Conservation (phyloP, 2,329 filamentous ascomycete genomes). For the Penicillium capsulatum region DNA sequence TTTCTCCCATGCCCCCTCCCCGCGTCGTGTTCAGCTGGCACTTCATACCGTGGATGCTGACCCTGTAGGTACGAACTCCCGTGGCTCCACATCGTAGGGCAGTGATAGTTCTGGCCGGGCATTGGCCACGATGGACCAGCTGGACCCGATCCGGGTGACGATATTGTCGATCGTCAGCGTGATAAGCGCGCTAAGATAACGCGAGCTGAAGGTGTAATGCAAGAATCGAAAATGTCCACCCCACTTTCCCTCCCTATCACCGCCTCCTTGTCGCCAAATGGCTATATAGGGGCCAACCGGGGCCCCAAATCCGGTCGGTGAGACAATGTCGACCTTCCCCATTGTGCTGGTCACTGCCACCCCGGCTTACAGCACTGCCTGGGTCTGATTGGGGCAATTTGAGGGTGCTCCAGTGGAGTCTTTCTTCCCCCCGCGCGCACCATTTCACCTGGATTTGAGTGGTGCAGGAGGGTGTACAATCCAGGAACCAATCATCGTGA, state of each 20-base stretch:
- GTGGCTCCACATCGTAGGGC: no score
- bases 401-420: neutral
- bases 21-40: no score
- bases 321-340: neutral
- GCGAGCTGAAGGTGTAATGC: conserved; percentile 1
- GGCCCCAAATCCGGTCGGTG: neutral
- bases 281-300: neutral
- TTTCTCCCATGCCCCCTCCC: no score
- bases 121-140: no score
- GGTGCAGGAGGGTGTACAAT: no score
- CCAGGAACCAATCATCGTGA: no score
- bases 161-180: neutral
- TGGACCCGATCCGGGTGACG: neutral
- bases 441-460: no score
- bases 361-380: neutral
- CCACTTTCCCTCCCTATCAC: neutral
- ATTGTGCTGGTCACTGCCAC: neutral
- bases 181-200: conserved; percentile 7
- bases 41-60: no score
- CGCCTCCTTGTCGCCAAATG: neutral
- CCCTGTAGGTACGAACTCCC: no score
- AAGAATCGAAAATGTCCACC: neutral
- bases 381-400: no score
- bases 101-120: no score
- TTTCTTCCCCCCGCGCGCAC: neutral